These are phyloP conservation scores for Leccinum truebloodii DNA, from an alignment of 768 basidiomycete genomes.

Conservation along the genomic window DNA sequence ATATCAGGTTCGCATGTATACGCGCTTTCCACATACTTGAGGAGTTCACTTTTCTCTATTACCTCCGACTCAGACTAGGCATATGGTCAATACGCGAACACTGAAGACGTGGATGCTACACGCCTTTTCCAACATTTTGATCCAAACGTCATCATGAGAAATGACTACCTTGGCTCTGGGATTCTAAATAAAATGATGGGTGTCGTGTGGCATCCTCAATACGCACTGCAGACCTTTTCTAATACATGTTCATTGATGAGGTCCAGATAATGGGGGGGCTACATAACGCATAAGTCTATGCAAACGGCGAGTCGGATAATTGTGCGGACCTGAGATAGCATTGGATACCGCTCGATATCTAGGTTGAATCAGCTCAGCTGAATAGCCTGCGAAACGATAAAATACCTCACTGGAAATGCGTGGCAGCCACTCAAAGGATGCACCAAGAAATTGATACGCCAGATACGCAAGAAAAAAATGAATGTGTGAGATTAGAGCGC, in stretches of 20 bases:
- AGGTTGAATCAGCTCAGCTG: too few relatives aligned
- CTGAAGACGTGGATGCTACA: not conserved
- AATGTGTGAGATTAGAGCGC: too few relatives aligned
- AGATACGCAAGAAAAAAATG: too few relatives aligned
- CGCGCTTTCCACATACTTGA: not conserved
- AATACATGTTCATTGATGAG: slow-evolving; percentile 10
- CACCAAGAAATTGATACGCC: too few relatives aligned
- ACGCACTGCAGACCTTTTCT: not conserved
- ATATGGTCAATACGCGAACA: not conserved
- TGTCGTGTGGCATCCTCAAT: not conserved
- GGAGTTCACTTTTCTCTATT: not conserved
- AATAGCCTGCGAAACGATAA: too few relatives aligned
- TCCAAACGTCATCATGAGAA: slow-evolving; percentile 14
- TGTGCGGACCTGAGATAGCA: not conserved
- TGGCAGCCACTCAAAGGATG: too few relatives aligned
- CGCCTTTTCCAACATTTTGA: slow-evolving; percentile 7
- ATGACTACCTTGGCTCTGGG: slow-evolving; percentile 3
- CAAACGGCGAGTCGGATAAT: not conserved
- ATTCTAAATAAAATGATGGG: not conserved
- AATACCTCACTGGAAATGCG: too few relatives aligned
- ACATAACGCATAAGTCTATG: not conserved
- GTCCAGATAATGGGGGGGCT: slow-evolving; percentile 13
- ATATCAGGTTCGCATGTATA: not conserved
- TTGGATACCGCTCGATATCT: too few relatives aligned
- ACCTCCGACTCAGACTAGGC: not conserved